Base-by-base conservation (phyloP, 106 monocot genomes). In the Platanthera guangdongensis region DNA sequence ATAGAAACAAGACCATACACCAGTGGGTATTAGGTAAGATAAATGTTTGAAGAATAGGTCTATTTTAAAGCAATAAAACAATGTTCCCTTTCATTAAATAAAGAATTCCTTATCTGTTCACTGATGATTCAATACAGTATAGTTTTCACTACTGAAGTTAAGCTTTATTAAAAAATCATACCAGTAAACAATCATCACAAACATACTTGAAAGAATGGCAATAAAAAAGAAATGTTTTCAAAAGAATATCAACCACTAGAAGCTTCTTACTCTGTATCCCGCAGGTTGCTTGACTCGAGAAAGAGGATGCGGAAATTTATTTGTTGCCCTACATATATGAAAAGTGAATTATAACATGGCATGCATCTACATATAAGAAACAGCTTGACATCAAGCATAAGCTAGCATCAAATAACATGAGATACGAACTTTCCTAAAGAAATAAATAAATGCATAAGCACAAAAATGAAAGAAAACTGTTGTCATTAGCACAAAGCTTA, bases 221-320 rank as follows among this genome's bases (percentile, higher is more conserved):
- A 8, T 60, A 70, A 70, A 11, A 4, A 70, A 0, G 5, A 70
- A 70, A 46, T 46, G 47, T 8, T 47, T 70, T 70, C 14, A 13
- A 70, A 32, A 45, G 47, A 70, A 46, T 22, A 65, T 28, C 8
- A 47, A 70, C 47, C 69, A 6, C 0, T 4, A 72, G 69, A 13
- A 53, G 53, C 39, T 22, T 22, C 86, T 86, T 62, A 95, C 94
- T 83, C 88, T 82, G 82, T 95, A 88, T 80, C 89, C 94, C 64
- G 91, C 88, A 25, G 85, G 51, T 75, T 91, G 89, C 73, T 89
- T 95, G 62, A 95, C 91, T 77, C 91, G 91, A 74, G 94, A 91
- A 80, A 95, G 89, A 67, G 94, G 94, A 87, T 95, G 94, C 39
- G 94, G 91, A 84, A 95, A 95, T 84, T 91, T 84, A 87, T 82